Evolutionary conservation across 2,329 filamentous ascomycete genomes (phyloP).

Genomic region (Cercospora brassicicola): DNA sequence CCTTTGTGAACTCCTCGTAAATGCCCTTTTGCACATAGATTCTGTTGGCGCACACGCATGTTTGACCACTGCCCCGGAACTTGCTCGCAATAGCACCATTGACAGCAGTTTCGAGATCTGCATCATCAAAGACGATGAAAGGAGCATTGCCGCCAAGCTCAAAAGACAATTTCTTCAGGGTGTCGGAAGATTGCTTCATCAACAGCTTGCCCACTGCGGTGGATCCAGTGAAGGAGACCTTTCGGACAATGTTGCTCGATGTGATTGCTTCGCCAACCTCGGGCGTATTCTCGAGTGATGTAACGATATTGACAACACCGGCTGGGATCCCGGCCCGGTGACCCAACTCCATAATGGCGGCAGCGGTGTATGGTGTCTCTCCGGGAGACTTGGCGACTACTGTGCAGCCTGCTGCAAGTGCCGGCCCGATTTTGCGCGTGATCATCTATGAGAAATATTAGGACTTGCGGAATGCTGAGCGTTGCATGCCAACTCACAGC

Average conservation of each 20-base stretch:
- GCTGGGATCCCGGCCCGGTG: constrained; percentile 89
- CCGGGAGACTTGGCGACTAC: constrained; percentile 69
- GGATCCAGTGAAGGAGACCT: constrained; percentile 35
- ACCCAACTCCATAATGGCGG: constrained; percentile 83
- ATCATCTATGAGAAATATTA: constrained; percentile 21
- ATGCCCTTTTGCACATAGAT: constrained; percentile 75
- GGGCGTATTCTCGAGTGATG: constrained; percentile 73
- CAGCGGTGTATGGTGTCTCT: constrained; percentile 88
- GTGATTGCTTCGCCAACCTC: constrained; percentile 76
- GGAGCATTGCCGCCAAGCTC: constrained; percentile 36
- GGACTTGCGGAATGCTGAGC: neutral
- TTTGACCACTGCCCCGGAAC: constrained; percentile 31
- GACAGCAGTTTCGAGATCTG: constrained; percentile 30
- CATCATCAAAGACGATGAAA: constrained; percentile 35
- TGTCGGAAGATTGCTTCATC: constrained; percentile 24
- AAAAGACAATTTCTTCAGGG: constrained; percentile 28
- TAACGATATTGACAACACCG: constrained; percentile 88
- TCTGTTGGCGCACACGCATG: constrained; percentile 57
- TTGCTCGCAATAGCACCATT: constrained; percentile 28
- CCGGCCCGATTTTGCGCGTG: constrained; percentile 21
- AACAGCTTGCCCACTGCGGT: constrained; percentile 33
- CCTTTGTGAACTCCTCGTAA: constrained; percentile 44
- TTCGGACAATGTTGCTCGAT: constrained; percentile 56
- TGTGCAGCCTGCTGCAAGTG: constrained; percentile 41
- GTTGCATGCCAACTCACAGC: neutral